A percentile compares a stretch with the other conserved stretches of the same genome.
phyloP scores from a whole-genome alignment of 2,329 filamentous ascomycete species.

The Pezicula neosporulosa region DNA sequence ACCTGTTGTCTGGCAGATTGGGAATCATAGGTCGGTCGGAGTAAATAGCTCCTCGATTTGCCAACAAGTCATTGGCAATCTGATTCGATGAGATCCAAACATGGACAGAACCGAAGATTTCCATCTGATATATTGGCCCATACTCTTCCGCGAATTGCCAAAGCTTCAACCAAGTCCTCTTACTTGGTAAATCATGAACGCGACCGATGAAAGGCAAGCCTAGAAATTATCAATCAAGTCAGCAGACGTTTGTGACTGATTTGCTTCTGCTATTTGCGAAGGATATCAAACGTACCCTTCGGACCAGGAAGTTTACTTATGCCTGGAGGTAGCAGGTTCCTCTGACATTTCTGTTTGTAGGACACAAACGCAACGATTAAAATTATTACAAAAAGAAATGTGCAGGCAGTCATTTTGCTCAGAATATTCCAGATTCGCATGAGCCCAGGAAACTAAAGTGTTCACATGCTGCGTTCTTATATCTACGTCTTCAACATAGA shows the following conservation, averaged over 20 bases:
- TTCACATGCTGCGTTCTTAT: too few relatives aligned
- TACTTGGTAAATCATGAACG: slow-evolving; percentile 40
- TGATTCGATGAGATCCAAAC: slow-evolving; percentile 45
- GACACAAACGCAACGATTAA: too few relatives aligned
- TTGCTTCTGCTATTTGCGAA: too few relatives aligned
- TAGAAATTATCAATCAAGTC: slow-evolving; percentile 17
- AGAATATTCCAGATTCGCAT: too few relatives aligned
- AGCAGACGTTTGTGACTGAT: neutral
- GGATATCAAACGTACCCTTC: too few relatives aligned
- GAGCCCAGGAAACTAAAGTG: too few relatives aligned
- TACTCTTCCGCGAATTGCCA: slow-evolving; percentile 44
- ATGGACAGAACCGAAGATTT: slow-evolving; percentile 42
- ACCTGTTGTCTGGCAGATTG: slow-evolving; percentile 44
- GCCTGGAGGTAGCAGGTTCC: too few relatives aligned
- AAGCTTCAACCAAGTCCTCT: slow-evolving; percentile 43
- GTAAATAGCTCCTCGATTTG: slow-evolving; percentile 38
- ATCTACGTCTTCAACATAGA: too few relatives aligned
- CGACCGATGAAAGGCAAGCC: slow-evolving; percentile 41
- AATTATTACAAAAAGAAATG: too few relatives aligned
- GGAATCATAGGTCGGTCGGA: slow-evolving; percentile 45
- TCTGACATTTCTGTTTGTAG: too few relatives aligned
- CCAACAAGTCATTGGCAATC: slow-evolving; percentile 42
- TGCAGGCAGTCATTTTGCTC: too few relatives aligned
- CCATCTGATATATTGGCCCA: slow-evolving; percentile 43
- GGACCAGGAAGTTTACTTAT: too few relatives aligned